Conservation (phyloP, 1,284 basidiomycete species). For the Exsudoporus floridanus region DNA sequence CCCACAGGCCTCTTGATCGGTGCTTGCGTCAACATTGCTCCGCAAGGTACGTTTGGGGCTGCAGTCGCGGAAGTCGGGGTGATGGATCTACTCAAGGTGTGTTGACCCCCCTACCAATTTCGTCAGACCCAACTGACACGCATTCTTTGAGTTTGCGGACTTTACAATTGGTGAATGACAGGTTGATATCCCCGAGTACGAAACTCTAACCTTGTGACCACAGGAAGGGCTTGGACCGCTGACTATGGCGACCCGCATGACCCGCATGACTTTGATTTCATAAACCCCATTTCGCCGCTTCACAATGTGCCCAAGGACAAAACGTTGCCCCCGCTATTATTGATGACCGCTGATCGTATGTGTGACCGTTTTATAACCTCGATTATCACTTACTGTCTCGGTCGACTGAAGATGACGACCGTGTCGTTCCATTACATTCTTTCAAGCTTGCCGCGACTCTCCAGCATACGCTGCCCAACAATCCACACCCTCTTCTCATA, state of each 20-base stretch:
- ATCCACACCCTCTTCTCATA: constrained; percentile 68
- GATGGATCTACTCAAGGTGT: constrained; percentile 75
- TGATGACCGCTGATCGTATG: constrained; percentile 79
- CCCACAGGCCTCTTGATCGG: constrained; percentile 67
- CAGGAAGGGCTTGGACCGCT: constrained; percentile 74
- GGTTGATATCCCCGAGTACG: neutral
- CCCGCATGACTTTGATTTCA: constrained; percentile 79
- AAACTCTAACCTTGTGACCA: constrained; percentile 8
- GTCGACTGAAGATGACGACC: constrained; percentile 66
- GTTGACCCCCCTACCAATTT: constrained; percentile 2
- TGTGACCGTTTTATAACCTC: constrained; percentile 10
- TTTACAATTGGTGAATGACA: constrained; percentile 65
- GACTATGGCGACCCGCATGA: constrained; percentile 82
- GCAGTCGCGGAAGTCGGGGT: constrained; percentile 81
- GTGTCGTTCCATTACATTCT: constrained; percentile 79
- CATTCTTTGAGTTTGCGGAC: constrained; percentile 57
- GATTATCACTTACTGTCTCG: constrained; percentile 4
- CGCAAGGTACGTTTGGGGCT: constrained; percentile 77
- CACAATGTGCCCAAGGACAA: constrained; percentile 69
- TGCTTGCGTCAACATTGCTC: constrained; percentile 79
- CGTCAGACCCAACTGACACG: constrained; percentile 1
- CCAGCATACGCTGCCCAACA: constrained; percentile 62
- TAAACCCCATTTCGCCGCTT: constrained; percentile 73
- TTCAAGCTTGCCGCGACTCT: constrained; percentile 78
- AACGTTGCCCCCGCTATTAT: constrained; percentile 62